Evolutionary conservation across 2,329 filamentous ascomycete genomes (phyloP), one percentile per base, ranked within the genome.

Genomic region (Colletotrichum sp.): DNA sequence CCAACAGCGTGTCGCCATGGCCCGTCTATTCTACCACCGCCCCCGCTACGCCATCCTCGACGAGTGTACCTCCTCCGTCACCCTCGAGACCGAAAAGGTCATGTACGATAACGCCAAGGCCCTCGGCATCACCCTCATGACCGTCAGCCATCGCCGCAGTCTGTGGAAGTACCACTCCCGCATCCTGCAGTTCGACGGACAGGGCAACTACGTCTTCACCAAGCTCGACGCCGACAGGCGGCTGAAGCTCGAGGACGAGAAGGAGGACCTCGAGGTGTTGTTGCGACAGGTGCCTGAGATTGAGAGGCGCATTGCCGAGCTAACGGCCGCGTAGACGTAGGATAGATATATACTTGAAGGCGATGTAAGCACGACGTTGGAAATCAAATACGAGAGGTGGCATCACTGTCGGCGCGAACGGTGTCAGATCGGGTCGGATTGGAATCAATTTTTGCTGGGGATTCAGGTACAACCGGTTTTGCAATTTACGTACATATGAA

Each of bases 21-120:
- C 97, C 1, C 91, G 97, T 0, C 90, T 98, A 21, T 98, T 98
- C 86, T 99, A 99, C 85, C 96, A 99, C 86, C 90, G 92, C 12
- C 96, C 96, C 0, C 93, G 94, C 80, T 99, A 98, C 84, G 97
- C 97, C 13, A 99, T 99, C 79, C 89, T 99, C 49, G 97, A 99
- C 83, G 97, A 99, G 87, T 99, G 97, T 85, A 99, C 97, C 8
- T 96, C 94, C 72, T 95, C 93, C 69, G 95, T 99, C n/a, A 98
- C 98, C 18, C 90, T 98, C 32, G 96, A 99, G 80, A 96, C 96
- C 76, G 97, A 99, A 83, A 94, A 95, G 83, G 91, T 95, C 83
- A 99, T 99, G 96, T 99, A 99, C 85, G 96, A 98, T 80, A 96
- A 95, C 71, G 97, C 97, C 67, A 99, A 99, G 89, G 90, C 91